Percentiles rank a stretch among this genome's conserved stretches.
These are phyloP conservation scores for Calonectria pauciramosa DNA, from an alignment of 2,329 filamentous ascomycete genomes.

Conservation along the genomic window DNA sequence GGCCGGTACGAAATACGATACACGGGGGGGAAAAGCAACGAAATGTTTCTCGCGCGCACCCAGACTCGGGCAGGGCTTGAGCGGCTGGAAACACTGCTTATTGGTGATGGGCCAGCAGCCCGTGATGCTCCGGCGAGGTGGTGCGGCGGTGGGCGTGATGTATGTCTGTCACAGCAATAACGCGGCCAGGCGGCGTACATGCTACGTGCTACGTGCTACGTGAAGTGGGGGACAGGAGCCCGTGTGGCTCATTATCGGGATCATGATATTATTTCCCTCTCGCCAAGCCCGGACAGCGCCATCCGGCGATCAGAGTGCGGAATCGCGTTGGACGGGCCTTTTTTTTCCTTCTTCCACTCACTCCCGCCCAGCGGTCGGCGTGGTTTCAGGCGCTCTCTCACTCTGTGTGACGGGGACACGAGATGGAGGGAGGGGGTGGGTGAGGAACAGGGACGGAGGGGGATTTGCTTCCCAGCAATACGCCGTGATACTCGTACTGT, in stretches of 20 bases:
- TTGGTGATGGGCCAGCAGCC: not conserved
- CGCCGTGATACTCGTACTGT: not conserved
- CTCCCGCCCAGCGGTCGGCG: not conserved
- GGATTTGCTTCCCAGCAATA: not conserved
- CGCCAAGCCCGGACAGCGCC: not conserved
- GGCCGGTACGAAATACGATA: not conserved
- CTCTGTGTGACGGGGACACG: not conserved
- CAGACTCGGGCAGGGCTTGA: not conserved
- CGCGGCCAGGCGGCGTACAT: not conserved
- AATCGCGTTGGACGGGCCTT: not conserved
- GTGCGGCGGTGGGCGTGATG: not conserved
- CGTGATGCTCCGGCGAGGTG: not conserved
- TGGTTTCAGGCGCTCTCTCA: not conserved
- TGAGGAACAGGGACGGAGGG: not conserved
- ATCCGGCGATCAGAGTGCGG: not conserved
- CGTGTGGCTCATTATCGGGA: not conserved
- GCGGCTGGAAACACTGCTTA: not conserved
- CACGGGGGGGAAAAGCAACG: not conserved
- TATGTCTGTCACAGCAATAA: slow-evolving; percentile 7
- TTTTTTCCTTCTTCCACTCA: not conserved
- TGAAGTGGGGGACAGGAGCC: not conserved
- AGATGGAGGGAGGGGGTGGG: no score
- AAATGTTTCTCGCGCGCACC: not conserved
- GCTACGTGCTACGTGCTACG: not conserved
- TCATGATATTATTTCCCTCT: not conserved